These are phyloP conservation scores for Haplosporangium gracile DNA, from an alignment of 192 early-diverging fungal species.

Conservation along the genomic window DNA sequence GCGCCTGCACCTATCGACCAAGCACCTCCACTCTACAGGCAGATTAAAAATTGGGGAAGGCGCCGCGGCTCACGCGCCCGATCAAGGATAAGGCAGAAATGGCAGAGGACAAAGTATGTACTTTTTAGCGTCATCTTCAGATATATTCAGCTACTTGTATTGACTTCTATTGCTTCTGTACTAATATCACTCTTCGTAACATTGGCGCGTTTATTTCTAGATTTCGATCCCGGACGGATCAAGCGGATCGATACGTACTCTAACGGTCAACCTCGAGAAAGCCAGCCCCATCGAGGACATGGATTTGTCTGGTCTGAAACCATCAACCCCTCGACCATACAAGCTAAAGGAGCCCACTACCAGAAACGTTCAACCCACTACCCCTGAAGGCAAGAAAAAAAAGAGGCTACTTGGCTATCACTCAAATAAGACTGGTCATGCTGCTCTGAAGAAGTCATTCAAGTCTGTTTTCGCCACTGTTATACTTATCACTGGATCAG, in stretches of 20 bases:
- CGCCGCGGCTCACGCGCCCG: background rate
- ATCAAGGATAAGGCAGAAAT: slow-evolving; percentile 3
- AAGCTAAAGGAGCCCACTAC: background rate
- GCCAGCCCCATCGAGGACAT: background rate
- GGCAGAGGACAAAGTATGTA: slow-evolving; percentile 4
- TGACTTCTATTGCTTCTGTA: background rate
- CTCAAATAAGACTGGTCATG: background rate
- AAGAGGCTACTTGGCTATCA: background rate
- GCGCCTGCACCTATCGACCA: background rate
- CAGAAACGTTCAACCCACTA: background rate
- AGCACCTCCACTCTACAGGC: background rate
- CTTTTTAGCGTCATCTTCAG: background rate
- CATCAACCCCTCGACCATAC: background rate
- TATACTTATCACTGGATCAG: too few relatives aligned
- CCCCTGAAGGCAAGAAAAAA: background rate
- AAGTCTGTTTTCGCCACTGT: too few relatives aligned
- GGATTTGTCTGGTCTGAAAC: background rate
- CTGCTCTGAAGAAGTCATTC: background rate
- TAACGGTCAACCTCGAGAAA: background rate
- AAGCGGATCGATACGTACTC: background rate
- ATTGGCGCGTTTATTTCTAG: background rate
- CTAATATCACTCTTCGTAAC: background rate
- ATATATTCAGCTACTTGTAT: background rate
- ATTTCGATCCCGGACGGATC: slow-evolving; percentile 5
- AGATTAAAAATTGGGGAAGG: background rate